These are phyloP conservation scores for Acanthochlamys bracteata DNA, from an alignment of 106 monocot genomes.

Conservation along the genomic window DNA sequence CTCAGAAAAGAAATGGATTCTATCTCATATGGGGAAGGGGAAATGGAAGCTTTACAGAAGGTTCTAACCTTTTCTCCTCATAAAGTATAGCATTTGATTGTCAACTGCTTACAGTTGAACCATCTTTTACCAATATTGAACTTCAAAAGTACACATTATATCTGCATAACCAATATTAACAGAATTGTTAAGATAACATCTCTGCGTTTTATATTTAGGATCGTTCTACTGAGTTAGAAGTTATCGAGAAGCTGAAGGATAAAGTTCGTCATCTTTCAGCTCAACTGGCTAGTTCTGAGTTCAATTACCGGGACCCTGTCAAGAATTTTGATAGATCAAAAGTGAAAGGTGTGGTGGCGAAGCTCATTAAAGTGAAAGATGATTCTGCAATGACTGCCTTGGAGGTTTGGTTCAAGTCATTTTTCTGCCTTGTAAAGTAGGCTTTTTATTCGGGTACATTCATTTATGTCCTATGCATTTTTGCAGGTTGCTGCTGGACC, in stretches of 20 bases:
- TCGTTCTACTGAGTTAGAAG: constrained; percentile 35
- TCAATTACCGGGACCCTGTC: constrained; percentile 73
- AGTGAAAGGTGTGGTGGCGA: constrained; percentile 91
- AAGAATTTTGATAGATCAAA: constrained; percentile 77
- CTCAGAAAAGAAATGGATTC: constrained; percentile 55
- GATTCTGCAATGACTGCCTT: constrained; percentile 69
- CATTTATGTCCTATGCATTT: constrained; percentile 1
- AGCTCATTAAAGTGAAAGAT: constrained; percentile 83
- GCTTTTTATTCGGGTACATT: too few relatives aligned
- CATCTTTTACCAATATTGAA: too few relatives aligned
- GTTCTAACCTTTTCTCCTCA: constrained; percentile 19
- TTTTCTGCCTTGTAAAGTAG: background rate
- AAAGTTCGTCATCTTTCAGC: constrained; percentile 70
- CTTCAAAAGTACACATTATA: too few relatives aligned
- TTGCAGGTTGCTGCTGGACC: constrained; percentile 90
- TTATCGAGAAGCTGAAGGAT: constrained; percentile 69
- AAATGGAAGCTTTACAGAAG: constrained; percentile 85
- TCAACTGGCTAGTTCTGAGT: constrained; percentile 69
- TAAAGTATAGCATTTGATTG: too few relatives aligned
- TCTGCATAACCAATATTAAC: too few relatives aligned
- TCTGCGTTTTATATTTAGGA: constrained; percentile 31
- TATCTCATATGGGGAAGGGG: constrained; percentile 58
- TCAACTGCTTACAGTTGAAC: too few relatives aligned
- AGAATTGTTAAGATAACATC: too few relatives aligned
- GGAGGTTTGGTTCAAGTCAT: constrained; percentile 38